Evolutionary conservation across 2,329 filamentous ascomycete species (phyloP), one percentile per base, ranked within the genome.

Genomic region (Lasiodiplodia theobromae): DNA sequence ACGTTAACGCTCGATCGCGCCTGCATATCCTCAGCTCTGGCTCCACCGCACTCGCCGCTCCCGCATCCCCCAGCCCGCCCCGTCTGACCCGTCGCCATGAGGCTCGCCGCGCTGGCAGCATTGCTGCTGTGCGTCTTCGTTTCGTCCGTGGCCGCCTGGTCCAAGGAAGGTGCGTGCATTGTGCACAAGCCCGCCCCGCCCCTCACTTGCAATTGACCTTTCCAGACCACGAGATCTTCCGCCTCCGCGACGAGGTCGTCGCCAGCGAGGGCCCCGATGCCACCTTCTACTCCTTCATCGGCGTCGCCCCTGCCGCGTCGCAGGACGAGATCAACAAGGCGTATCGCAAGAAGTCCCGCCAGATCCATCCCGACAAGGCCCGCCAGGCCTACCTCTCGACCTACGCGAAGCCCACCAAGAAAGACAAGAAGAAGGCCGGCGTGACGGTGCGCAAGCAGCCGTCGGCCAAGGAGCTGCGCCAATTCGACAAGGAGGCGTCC

Each of bases 191-290:
- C 54, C 44, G 10, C 34, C 16, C 28, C 40, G 28, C 31, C 28
- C 67, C 47, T 25, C 37, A 25, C 21, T 12, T 31, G 16, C n/a
- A 37, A 44, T 62, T 25, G 53, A 40, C 51, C 28, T 21, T 54
- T 47, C 40, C 76, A 96, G 96, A 99, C 82, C 93, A 96, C 78
- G 96, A 99, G 83, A 98, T 99, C 83, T 99, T 99, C 85, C 92
- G 94, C 74, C 86, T 99, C 71, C 91, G 91, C 77, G 94, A 97
- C 82, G 96, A 98, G 79, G 88, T 99, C 68, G 83, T 87, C 70
- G 82, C 88, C 54, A 84, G 89, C 72, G 92, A 97, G 79, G 94
- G 96, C 69, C 76, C 85, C 64, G 90, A 92, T 71, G 87, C 93
- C 70, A 96, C 92, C 74, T 99, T 99, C 82, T 99, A 99, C 87